Evolutionary conservation across 1,139 yeast species (phyloP).

Genomic region (Taphrina populina): DNA sequence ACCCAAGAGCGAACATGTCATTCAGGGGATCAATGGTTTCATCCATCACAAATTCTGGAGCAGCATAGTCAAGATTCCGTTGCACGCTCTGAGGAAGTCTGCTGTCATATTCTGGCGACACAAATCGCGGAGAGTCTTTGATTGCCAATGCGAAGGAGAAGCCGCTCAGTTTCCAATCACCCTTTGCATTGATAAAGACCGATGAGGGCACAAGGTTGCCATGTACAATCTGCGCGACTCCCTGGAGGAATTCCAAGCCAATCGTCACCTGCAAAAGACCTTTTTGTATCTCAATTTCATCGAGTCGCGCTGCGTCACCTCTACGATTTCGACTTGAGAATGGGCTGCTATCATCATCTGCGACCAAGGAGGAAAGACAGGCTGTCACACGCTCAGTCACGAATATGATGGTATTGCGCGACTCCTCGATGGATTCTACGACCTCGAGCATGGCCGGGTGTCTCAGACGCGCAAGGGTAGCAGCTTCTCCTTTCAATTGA

Average conservation of each 20-base stretch:
- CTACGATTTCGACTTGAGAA: conserved; percentile 32
- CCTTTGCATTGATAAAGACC: conserved; percentile 72
- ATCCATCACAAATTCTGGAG: conserved; percentile 70
- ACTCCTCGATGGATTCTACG: conserved; percentile 85
- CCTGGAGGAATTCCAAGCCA: conserved; percentile 79
- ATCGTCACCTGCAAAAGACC: conserved; percentile 78
- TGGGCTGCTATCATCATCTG: conserved; percentile 40
- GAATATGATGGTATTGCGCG: conserved; percentile 71
- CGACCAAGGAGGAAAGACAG: conserved; percentile 54
- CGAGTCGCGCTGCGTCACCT: conserved; percentile 48
- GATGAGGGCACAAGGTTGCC: conserved; percentile 76
- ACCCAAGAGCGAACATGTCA: conserved; percentile 81
- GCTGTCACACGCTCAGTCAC: conserved; percentile 78
- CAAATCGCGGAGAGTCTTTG: conserved; percentile 51
- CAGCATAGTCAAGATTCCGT: conserved; percentile 68
- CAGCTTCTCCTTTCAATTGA: conserved; percentile 58
- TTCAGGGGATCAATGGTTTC: conserved; percentile 62
- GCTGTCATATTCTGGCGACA: conserved; percentile 65
- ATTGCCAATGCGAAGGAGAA: conserved; percentile 54
- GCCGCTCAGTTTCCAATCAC: conserved; percentile 93
- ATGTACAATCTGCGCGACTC: conserved; percentile 71
- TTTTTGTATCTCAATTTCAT: conserved; percentile 74
- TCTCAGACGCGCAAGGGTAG: conserved; percentile 71
- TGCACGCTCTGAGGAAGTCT: conserved; percentile 72
- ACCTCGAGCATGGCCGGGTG: conserved; percentile 85